These are phyloP conservation scores for Phytophthora gonapodyides DNA, from an alignment of 352 stramenopile species.

Conservation along the genomic window DNA sequence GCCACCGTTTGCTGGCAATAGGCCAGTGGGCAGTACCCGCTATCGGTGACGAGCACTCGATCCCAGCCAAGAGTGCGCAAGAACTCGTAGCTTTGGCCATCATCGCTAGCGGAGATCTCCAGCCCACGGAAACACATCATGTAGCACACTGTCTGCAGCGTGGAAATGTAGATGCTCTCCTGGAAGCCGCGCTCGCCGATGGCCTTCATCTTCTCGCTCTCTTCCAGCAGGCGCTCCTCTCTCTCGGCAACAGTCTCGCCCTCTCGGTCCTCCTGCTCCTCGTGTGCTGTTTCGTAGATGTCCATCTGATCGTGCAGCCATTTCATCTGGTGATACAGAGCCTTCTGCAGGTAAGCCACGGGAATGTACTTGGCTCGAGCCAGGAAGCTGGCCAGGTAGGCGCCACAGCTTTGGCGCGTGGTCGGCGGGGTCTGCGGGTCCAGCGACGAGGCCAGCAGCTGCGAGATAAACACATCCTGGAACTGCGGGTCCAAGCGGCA, in stretches of 20 bases:
- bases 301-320: slow-evolving; percentile 96
- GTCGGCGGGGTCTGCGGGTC: slow-evolving; percentile 86
- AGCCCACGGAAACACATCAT: slow-evolving; percentile 97
- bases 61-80: slow-evolving; percentile 84
- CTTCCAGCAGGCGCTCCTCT: slow-evolving; percentile 32
- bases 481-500: slow-evolving; percentile 78
- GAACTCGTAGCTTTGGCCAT: slow-evolving; percentile 71
- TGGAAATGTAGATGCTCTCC: slow-evolving; percentile 79
- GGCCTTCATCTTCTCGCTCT: slow-evolving; percentile 36
- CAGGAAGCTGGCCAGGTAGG: slow-evolving; percentile 97
- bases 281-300: slow-evolving; percentile 64
- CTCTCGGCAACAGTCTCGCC: slow-evolving; percentile 29
- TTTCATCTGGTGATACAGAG: slow-evolving; percentile 92
- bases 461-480: slow-evolving; percentile 84
- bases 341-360: slow-evolving; percentile 92
- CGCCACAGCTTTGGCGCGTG: slow-evolving; percentile 93
- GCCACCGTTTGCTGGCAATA: slow-evolving; percentile 83
- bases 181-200: slow-evolving; percentile 44
- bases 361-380: slow-evolving; percentile 94
- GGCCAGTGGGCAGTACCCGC: slow-evolving; percentile 68
- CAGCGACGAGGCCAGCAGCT: slow-evolving; percentile 73
- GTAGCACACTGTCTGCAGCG: slow-evolving; percentile 97
- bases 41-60: slow-evolving; percentile 62
- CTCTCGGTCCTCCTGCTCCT: slow-evolving; percentile 20
- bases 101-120: slow-evolving; percentile 73